Evolutionary conservation across 805 yeast species (phyloP).

Genomic region (Saccharomycopsis schoenii): DNA sequence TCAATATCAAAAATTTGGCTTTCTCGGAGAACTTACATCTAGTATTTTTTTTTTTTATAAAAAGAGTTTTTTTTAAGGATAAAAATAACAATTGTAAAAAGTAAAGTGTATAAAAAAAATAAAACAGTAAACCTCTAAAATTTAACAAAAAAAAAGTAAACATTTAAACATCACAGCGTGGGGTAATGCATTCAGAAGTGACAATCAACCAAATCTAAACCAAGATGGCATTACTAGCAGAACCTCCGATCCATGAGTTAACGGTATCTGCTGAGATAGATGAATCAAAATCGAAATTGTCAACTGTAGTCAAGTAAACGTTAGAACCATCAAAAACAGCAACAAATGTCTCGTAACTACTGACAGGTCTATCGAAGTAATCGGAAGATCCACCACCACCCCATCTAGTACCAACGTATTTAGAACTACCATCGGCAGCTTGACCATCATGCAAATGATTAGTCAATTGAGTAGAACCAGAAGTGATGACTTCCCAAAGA

Average conservation of each 20-base stretch:
- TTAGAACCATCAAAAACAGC: constrained; percentile 57
- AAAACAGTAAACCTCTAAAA: neutral
- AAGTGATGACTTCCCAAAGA: constrained; percentile 69
- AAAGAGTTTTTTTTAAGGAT: neutral
- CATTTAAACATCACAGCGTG: neutral
- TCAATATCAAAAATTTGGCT: too few relatives aligned
- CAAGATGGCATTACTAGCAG: constrained; percentile 4
- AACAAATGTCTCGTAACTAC: constrained; percentile 77
- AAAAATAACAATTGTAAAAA: neutral
- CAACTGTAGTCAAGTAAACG: constrained; percentile 53
- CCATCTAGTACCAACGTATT: constrained; percentile 10
- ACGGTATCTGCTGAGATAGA: constrained; percentile 50
- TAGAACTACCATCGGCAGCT: constrained; percentile 43
- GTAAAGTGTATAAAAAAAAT: neutral
- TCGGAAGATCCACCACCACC: constrained; percentile 89
- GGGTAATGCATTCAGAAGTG: neutral
- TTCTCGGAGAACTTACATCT: too few relatives aligned
- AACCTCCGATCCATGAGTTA: constrained; percentile 37
- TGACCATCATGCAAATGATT: constrained; percentile 80
- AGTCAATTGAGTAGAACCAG: constrained; percentile 68
- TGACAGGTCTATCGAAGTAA: constrained; percentile 80
- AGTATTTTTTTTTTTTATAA: neutral
- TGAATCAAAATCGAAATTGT: constrained; percentile 42
- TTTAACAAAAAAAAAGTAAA: neutral
- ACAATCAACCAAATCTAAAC: neutral